phyloP scores from a whole-genome alignment of 345 rosid species.

The Erucastrum elatum region DNA sequence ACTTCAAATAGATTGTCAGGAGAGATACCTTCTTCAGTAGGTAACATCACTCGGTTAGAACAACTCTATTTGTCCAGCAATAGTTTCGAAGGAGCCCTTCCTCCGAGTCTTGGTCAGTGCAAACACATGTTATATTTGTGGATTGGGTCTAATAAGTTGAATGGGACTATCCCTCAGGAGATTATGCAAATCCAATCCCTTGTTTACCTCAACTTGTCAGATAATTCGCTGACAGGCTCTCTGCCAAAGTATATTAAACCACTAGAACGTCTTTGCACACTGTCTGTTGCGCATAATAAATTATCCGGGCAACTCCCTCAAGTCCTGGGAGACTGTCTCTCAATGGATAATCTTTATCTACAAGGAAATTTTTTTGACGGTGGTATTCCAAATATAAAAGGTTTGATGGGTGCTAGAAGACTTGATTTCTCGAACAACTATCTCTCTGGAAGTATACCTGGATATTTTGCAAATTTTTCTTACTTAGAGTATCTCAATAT shows the following conservation, averaged over 20 bases:
- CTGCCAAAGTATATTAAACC: background rate
- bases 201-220: background rate
- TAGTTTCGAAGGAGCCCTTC: background rate
- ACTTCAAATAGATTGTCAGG: background rate
- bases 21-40: background rate
- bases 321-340: background rate
- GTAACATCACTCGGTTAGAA: background rate
- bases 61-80: background rate
- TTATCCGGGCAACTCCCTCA: background rate
- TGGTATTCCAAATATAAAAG: background rate
- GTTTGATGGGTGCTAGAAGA: background rate
- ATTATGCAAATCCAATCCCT: background rate
- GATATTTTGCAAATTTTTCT: background rate
- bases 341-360: background rate
- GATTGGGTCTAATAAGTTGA: background rate
- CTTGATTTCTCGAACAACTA: background rate
- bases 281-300: background rate
- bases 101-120: background rate
- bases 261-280: background rate
- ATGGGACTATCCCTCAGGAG: background rate
- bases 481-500: background rate
- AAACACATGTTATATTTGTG: background rate
- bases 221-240: background rate
- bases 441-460: background rate
- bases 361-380: background rate